Evolutionary conservation across 768 basidiomycete genomes (phyloP).

Genomic region (Leccinum uliginosum): DNA sequence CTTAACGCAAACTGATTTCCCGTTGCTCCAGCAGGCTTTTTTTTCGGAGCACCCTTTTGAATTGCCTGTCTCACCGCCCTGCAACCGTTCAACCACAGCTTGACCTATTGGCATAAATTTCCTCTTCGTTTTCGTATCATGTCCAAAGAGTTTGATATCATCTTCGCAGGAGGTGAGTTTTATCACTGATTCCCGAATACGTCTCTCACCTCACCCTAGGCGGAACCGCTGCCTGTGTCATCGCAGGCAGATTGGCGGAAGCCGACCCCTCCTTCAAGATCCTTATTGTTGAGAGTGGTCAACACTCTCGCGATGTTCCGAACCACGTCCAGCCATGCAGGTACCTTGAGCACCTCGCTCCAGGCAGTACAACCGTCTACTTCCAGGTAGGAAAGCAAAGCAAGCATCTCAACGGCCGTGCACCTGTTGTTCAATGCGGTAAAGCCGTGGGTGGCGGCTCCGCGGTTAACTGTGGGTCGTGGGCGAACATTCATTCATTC

Average conservation of each 20-base stretch:
- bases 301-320: conserved; percentile 42
- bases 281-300: conserved; percentile 58
- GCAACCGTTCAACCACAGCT: too few relatives aligned
- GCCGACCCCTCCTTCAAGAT: conserved; percentile 54
- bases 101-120: too few relatives aligned
- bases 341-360: conserved; percentile 40
- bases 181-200: background rate
- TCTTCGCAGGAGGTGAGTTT: background rate
- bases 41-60: too few relatives aligned
- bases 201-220: conserved; percentile 16
- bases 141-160: background rate
- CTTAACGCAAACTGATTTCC: too few relatives aligned
- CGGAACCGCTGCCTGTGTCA: conserved; percentile 52
- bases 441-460: conserved; percentile 62
- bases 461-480: conserved; percentile 49
- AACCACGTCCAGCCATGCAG: conserved; percentile 52
- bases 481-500: background rate
- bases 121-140: background rate
- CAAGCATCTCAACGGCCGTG: conserved; percentile 42
- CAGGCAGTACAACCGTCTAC: conserved; percentile 40
- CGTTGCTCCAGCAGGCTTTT: too few relatives aligned
- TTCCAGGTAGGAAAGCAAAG: conserved; percentile 37
- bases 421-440: conserved; percentile 40
- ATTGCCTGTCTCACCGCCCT: too few relatives aligned
- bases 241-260: conserved; percentile 46